Conservation (phyloP, 2,329 filamentous ascomycete species). For the Penicillium expansum region DNA sequence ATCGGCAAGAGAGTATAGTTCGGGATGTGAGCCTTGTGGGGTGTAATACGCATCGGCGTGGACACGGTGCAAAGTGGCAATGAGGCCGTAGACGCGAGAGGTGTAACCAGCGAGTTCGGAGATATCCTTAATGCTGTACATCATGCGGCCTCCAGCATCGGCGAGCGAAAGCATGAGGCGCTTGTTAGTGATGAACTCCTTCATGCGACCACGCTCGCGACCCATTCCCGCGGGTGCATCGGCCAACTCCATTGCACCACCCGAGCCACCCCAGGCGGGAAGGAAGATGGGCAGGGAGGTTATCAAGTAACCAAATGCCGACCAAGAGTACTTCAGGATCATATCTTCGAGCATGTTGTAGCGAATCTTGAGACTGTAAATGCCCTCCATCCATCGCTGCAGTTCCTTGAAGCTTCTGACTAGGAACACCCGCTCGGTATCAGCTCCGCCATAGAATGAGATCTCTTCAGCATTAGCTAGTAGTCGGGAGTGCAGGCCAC, state of each 20-base stretch:
- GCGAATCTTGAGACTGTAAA: slow-evolving; percentile 94
- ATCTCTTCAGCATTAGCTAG: slow-evolving; percentile 98
- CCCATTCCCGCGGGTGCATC: slow-evolving; percentile 32
- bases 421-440: slow-evolving; percentile 90
- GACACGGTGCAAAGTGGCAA: slow-evolving; percentile 89
- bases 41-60: slow-evolving; percentile 85
- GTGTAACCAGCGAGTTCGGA: slow-evolving; percentile 95
- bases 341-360: slow-evolving; percentile 99
- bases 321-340: slow-evolving; percentile 98
- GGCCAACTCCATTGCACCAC: slow-evolving; percentile 66
- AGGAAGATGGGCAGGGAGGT: slow-evolving; percentile 92
- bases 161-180: slow-evolving; percentile 95
- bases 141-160: slow-evolving; percentile 95
- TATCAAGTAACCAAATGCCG: slow-evolving; percentile 90
- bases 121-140: slow-evolving; percentile 99
- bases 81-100: slow-evolving; percentile 90
- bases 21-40: slow-evolving; percentile 63
- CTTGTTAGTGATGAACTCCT: slow-evolving; percentile 99
- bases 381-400: slow-evolving; percentile 95
- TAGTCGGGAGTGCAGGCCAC: slow-evolving; percentile 82
- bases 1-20: slow-evolving; percentile 85
- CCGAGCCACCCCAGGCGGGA: slow-evolving; percentile 86
- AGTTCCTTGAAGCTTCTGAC: slow-evolving; percentile 90
- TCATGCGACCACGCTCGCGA: slow-evolving; percentile 84
- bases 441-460: slow-evolving; percentile 92